Base-by-base conservation (phyloP, 345 rosid genomes). In the Melaleuca quinquenervia region DNA sequence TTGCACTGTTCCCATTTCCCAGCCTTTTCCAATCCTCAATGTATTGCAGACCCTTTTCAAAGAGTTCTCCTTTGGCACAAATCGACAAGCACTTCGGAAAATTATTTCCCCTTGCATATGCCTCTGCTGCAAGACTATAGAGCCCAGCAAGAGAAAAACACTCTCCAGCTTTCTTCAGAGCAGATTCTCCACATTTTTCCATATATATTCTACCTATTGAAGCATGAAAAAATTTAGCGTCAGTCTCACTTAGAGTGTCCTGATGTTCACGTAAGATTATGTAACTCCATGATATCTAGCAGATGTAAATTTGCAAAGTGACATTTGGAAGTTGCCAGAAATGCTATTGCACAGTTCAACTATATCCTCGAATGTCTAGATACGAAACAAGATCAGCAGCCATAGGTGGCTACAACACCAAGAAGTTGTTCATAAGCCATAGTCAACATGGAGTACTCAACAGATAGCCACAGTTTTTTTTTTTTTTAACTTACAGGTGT, bases 161-260 rank as follows among this genome's bases (percentile, higher is more conserved):
- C 21, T 90, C 91, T 52, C 92, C 94, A 16, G 93, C 94, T 86
- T 83, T 90, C 84, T 87, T 88, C 51, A 86, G 41, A 26, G 87
- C 86, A 75, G 89, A 83, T 41, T 89, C 87, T 60, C 91, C 91
- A 85, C 91, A 90, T 87, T 78, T 85, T 83, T 90, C 90, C 90
- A 89, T 52, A 85, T 88, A 92, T 32, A 90, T 87, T 50, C 78
- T 84, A 48, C 92, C 94, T 92, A 88, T 82, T 70, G 54, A 82
- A 1, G 83, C 26, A 82, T 82, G 48, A 82, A 49, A 11, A 13
- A 60, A 58, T 26, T 11, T 58, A 58, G n/a, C 6, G 70, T 12
- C 29, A 13, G 70, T n/a, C 70, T 27, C 32, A n/a, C 27, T 60
- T 60, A 29, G 3, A 27, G 70, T n/a, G 36, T 60, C 70, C 36